Percentiles rank a stretch among this genome's conserved stretches.
phyloP scores from a whole-genome alignment of 73 alveolate species.

The Paramecium tetraurelia region DNA sequence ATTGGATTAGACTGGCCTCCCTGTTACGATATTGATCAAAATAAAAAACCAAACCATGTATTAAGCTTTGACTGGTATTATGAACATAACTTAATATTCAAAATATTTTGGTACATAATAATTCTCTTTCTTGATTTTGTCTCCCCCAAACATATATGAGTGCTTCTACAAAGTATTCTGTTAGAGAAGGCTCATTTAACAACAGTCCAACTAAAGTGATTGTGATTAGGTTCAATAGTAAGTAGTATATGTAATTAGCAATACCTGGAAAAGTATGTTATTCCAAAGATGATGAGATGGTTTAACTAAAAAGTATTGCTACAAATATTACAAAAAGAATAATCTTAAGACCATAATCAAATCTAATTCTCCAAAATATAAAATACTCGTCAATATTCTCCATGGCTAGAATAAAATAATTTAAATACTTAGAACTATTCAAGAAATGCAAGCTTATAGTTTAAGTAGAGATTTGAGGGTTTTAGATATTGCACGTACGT shows the following conservation, averaged over 20 bases:
- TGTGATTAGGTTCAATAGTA: not conserved
- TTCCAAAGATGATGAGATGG: not conserved
- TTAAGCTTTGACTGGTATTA: conserved; percentile 1
- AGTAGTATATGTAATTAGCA: not conserved
- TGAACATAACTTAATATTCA: not conserved
- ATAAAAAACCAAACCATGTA: not conserved
- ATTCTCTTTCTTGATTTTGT: not conserved
- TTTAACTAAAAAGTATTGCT: not conserved
- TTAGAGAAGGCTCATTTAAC: conserved; percentile 3
- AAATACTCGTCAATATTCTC: not conserved
- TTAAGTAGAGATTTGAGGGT: conserved; percentile 29
- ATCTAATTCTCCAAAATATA: conserved; percentile 34
- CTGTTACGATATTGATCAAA: not conserved
- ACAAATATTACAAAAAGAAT: not conserved
- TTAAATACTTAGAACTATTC: not conserved
- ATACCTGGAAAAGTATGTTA: not conserved
- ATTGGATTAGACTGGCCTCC: not conserved
- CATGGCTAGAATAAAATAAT: not conserved
- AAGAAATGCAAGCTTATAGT: not conserved
- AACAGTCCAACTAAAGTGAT: not conserved
- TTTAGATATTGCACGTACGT: not conserved
- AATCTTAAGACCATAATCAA: not conserved
- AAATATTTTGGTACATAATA: not conserved
- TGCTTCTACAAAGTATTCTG: conserved; percentile 10
- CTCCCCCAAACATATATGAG: conserved; percentile 16